phyloP scores from a whole-genome alignment of 139 green algal species.

The Tetradesmus obliquus region DNA sequence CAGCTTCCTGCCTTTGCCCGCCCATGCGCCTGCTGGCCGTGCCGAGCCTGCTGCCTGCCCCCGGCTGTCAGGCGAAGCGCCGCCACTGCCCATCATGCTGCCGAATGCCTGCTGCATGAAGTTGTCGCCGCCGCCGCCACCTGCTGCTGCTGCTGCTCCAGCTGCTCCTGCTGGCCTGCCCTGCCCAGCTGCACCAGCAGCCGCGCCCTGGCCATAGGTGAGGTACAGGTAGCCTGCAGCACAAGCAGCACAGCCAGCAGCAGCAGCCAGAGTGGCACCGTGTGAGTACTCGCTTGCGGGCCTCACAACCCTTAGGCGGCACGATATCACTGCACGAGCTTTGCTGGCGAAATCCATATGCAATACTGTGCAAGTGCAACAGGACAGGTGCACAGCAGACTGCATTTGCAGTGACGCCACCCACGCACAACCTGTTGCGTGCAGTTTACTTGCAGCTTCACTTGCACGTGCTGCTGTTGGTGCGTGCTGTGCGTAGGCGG shows the following conservation, averaged over 20 bases:
- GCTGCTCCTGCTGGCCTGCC: background rate
- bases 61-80: background rate
- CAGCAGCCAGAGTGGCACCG: background rate
- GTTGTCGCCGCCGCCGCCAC: background rate
- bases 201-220: background rate
- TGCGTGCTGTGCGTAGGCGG: background rate
- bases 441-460: background rate
- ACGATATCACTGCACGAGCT: too few species aligned
- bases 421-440: background rate
- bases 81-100: background rate
- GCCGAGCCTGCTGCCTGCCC: background rate
- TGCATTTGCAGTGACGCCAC: too few species aligned
- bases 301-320: too few species aligned
- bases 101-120: background rate
- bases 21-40: background rate
- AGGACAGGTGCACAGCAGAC: too few species aligned
- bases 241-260: background rate
- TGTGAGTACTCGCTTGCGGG: background rate
- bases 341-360: too few species aligned
- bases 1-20: background rate
- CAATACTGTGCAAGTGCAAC: too few species aligned
- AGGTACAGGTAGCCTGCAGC: constrained; percentile 28
- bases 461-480: background rate
- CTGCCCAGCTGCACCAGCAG: background rate
- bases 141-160: background rate